phyloP scores from a whole-genome alignment of 352 stramenopile species.

The Phytophthora nicotianae region DNA sequence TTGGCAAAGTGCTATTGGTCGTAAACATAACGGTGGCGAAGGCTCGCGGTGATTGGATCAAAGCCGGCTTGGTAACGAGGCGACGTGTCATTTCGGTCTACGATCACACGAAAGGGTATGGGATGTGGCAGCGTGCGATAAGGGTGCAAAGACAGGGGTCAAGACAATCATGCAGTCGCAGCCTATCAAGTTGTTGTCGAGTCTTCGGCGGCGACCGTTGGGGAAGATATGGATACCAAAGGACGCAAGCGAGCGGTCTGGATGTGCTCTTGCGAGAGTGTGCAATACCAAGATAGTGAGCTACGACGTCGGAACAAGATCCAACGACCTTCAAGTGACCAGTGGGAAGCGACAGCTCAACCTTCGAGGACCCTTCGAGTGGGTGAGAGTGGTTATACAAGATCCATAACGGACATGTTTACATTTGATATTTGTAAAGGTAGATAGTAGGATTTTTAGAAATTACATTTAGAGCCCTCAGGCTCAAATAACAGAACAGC shows the following conservation, averaged over 20 bases:
- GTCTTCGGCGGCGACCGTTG: background rate
- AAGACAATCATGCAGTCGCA: no score
- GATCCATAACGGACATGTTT: background rate
- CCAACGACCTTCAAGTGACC: background rate
- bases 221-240: no score
- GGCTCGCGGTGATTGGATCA: background rate
- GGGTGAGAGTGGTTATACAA: background rate
- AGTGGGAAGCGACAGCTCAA: background rate
- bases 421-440: background rate
- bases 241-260: no score
- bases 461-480: background rate
- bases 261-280: no score
- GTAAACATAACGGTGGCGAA: no score
- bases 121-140: background rate
- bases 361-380: background rate
- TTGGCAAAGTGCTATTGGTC: no score
- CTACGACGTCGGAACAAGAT: background rate
- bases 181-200: no score
- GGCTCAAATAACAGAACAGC: slow-evolving; percentile 11
- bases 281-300: no score
- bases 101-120: background rate
- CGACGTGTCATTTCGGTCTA: background rate
- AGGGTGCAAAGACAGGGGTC: background rate
- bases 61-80: background rate
- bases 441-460: background rate